Evolutionary conservation across 2,329 filamentous ascomycete species (phyloP).

Genomic region (Volutella citrinella): DNA sequence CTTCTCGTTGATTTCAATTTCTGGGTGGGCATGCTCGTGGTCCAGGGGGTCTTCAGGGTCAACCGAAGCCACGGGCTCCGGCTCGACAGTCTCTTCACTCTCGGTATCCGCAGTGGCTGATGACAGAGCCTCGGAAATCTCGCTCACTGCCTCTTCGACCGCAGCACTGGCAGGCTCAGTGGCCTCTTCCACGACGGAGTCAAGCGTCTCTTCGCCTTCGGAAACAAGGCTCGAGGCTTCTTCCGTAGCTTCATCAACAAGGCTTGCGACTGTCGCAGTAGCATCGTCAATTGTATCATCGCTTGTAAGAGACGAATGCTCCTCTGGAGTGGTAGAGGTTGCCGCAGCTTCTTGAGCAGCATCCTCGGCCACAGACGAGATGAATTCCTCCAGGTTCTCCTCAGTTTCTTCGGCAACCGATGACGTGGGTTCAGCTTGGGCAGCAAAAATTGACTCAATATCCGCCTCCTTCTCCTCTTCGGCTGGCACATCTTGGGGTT

Average conservation of each 20-base stretch:
- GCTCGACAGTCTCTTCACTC: constrained; percentile 16
- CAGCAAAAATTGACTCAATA: constrained; percentile 9
- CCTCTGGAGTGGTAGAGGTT: constrained; percentile 6
- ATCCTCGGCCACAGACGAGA: constrained; percentile 16
- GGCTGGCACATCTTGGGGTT: constrained; percentile 17
- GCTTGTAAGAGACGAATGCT: constrained; percentile 1
- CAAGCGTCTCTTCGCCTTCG: constrained; percentile 12
- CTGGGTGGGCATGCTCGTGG: constrained; percentile 15
- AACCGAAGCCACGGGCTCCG: constrained; percentile 22
- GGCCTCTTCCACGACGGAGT: constrained; percentile 14
- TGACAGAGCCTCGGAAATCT: constrained; percentile 19
- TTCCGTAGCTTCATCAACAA: constrained; percentile 9
- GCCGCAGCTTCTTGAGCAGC: constrained; percentile 11
- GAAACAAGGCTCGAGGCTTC: constrained; percentile 15
- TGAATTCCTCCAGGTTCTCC: constrained; percentile 18
- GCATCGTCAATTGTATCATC: constrained; percentile 15
- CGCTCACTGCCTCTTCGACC: constrained; percentile 16
- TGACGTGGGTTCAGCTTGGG: constrained; percentile 11
- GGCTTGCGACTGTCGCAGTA: constrained; percentile 11
- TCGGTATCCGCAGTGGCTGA: constrained; percentile 13
- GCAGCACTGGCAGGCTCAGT: constrained; percentile 14
- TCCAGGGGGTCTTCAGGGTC: constrained; percentile 25
- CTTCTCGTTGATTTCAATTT: constrained; percentile 26
- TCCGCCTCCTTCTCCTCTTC: constrained; percentile 23
- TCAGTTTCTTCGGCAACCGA: constrained; percentile 13